These are phyloP conservation scores for Fusarium sp. DNA, from an alignment of 2,329 filamentous ascomycete genomes.

Conservation along the genomic window DNA sequence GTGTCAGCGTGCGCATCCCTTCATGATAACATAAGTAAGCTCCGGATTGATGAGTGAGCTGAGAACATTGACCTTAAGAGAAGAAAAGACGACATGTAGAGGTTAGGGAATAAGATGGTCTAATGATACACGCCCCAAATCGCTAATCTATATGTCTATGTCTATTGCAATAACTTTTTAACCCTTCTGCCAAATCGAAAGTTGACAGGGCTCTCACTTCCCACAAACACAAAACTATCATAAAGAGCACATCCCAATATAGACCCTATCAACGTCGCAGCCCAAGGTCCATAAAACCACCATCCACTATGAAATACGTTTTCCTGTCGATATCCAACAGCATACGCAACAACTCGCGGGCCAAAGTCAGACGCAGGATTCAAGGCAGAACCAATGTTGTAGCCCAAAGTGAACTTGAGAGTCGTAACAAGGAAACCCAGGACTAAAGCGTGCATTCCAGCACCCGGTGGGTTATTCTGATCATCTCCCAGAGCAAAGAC, in stretches of 20 bases:
- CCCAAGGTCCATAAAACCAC: conserved; percentile 42
- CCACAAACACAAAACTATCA: conserved; percentile 33
- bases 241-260: conserved; percentile 20
- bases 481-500: conserved; percentile 54
- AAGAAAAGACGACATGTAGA: fast-evolving
- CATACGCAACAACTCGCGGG: conserved; percentile 49
- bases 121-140: neutral
- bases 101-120: neutral
- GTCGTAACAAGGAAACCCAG: conserved; percentile 52
- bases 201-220: conserved; percentile 30
- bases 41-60: neutral
- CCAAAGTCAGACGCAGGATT: conserved; percentile 55
- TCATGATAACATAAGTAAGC: fast-evolving
- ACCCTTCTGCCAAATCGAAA: conserved; percentile 3
- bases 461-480: conserved; percentile 53
- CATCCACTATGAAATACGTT: conserved; percentile 48
- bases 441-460: conserved; percentile 53
- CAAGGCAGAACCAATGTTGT: conserved; percentile 53
- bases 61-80: fast-evolving
- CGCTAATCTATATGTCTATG: neutral
- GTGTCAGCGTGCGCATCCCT: neutral
- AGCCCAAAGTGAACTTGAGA: conserved; percentile 53
- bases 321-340: conserved; percentile 46
- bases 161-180: neutral
- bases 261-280: conserved; percentile 23